Percentiles rank a stretch among this genome's conserved stretches.
Evolutionary conservation across 306 rosid species (phyloP).

Genomic region (Inga laurina): DNA sequence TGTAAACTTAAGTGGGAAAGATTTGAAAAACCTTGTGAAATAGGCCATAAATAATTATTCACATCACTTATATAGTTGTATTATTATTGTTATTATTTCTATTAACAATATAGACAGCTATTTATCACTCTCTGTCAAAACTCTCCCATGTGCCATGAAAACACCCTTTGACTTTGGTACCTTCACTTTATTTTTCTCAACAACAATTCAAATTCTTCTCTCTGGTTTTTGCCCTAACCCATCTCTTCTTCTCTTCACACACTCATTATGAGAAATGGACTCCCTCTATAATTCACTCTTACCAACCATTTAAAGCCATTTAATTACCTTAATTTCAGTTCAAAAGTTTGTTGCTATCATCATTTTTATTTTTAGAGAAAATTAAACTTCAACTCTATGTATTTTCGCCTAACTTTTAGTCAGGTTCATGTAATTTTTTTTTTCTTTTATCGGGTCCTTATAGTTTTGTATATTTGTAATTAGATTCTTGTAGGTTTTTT

Average conservation of each 20-base stretch:
- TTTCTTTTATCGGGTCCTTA: too few species aligned
- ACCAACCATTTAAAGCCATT: conserved; percentile 32
- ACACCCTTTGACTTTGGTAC: conserved; percentile 31
- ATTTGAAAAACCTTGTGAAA: conserved; percentile 34
- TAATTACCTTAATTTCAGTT: neutral
- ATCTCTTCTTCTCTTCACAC: neutral
- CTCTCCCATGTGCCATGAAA: conserved; percentile 31
- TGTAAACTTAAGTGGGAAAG: neutral
- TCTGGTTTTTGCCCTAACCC: conserved; percentile 1
- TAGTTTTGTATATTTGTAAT: too few species aligned
- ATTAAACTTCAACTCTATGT: too few species aligned
- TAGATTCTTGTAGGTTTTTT: too few species aligned
- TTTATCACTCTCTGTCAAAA: conserved; percentile 16
- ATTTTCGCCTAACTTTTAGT: too few species aligned
- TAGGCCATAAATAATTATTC: conserved; percentile 32
- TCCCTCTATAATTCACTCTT: conserved; percentile 2
- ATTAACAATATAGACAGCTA: conserved; percentile 26
- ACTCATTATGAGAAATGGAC: conserved; percentile 34
- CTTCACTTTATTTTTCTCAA: neutral
- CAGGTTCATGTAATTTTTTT: neutral
- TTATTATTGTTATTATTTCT: neutral
- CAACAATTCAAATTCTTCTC: neutral
- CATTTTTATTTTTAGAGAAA: neutral
- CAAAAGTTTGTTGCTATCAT: neutral
- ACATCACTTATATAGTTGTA: neutral